Conservation (phyloP, 1,139 yeast genomes). For the Magnusiomyces suaveolens region DNA sequence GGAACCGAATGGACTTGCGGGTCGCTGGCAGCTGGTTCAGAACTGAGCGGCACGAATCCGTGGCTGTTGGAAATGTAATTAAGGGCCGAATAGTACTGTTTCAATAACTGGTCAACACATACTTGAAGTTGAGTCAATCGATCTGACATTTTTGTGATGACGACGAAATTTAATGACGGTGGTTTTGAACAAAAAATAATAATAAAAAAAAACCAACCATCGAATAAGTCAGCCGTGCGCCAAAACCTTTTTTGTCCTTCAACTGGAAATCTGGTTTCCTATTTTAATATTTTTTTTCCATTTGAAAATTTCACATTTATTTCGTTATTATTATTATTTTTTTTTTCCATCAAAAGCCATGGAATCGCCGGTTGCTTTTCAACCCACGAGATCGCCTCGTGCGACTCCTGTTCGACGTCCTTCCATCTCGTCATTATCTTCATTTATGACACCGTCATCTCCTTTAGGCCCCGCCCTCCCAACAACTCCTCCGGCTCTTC, state of each 20-base stretch:
- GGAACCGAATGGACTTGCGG: constrained; percentile 36
- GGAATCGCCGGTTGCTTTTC: background rate
- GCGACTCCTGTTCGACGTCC: background rate
- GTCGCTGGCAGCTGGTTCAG: constrained; percentile 47
- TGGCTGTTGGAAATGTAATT: constrained; percentile 73
- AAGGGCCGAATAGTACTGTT: constrained; percentile 84
- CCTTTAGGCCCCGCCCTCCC: background rate
- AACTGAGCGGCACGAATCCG: constrained; percentile 43
- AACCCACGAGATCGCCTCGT: background rate
- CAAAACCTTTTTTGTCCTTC: background rate
- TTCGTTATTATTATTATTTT: too few species aligned
- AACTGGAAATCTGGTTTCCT: too few species aligned
- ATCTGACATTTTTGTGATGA: constrained; percentile 40
- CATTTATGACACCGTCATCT: background rate
- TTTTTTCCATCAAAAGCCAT: background rate
- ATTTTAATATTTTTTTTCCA: too few species aligned
- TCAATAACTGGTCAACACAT: constrained; percentile 83
- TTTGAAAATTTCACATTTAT: too few species aligned
- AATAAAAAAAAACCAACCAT: background rate
- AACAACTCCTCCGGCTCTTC: background rate
- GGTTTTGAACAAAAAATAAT: background rate
- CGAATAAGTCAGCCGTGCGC: background rate
- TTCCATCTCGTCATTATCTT: background rate
- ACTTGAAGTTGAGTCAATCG: constrained; percentile 85
- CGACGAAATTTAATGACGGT: background rate